phyloP scores from a whole-genome alignment of 73 alveolate species.

The Urostyla sp. region DNA sequence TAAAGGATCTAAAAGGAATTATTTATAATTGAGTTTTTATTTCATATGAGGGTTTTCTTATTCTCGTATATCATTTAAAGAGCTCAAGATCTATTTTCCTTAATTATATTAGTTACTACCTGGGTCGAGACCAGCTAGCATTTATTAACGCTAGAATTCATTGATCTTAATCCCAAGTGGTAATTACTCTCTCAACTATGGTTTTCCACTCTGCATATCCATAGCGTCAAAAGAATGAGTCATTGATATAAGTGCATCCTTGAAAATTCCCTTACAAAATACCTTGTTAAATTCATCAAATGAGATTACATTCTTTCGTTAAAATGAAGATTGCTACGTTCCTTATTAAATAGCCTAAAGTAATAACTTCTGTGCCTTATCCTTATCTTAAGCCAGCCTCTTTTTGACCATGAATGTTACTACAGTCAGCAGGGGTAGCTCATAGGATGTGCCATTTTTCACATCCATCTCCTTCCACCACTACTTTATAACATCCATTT shows the following conservation, averaged over 20 bases:
- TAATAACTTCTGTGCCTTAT: background rate
- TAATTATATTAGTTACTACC: constrained; percentile 36
- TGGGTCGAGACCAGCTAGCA: constrained; percentile 57
- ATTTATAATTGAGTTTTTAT: background rate
- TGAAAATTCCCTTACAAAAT: constrained; percentile 73
- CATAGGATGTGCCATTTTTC: constrained; percentile 10
- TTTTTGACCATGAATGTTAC: constrained; percentile 61
- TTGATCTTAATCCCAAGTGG: constrained; percentile 56
- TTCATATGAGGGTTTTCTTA: background rate
- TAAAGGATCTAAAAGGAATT: constrained; percentile 47
- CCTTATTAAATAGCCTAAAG: background rate
- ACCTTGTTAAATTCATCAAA: constrained; percentile 69
- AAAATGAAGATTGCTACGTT: constrained; percentile 44
- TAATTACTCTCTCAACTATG: constrained; percentile 10
- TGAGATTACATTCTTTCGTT: constrained; percentile 11
- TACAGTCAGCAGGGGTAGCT: constrained; percentile 37
- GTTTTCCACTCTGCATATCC: background rate
- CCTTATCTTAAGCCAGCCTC: constrained; percentile 57
- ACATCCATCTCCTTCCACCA: constrained; percentile 69
- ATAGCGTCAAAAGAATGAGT: constrained; percentile 42
- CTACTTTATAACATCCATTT: constrained; percentile 59
- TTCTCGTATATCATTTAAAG: constrained; percentile 40
- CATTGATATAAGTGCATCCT: constrained; percentile 69
- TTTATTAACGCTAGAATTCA: constrained; percentile 51
- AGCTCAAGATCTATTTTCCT: constrained; percentile 59